Evolutionary conservation across 768 basidiomycete species (phyloP).

Genomic region (Suillus placidus): DNA sequence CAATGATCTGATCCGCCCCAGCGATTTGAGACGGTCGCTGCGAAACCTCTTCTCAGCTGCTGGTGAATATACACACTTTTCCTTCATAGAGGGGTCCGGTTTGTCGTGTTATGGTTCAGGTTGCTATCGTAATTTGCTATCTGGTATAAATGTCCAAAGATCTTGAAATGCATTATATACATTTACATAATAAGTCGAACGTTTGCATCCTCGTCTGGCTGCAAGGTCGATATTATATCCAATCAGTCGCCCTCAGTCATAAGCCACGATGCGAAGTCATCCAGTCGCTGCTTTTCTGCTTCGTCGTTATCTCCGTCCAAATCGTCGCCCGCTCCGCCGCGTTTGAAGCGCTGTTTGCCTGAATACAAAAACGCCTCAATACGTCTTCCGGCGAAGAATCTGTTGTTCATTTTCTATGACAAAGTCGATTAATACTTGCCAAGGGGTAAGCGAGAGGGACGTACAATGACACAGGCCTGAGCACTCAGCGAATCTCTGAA

Average conservation of each 20-base stretch:
- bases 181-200: conserved; percentile 1
- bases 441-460: conserved; percentile 29
- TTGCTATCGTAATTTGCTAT: conserved; percentile 5
- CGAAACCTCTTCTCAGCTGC: conserved; percentile 70
- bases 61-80: conserved; percentile 47
- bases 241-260: conserved; percentile 73
- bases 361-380: conserved; percentile 82
- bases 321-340: conserved; percentile 70
- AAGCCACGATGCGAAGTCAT: conserved; percentile 87
- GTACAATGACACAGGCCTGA: conserved; percentile 85
- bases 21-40: conserved; percentile 75
- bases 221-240: background rate
- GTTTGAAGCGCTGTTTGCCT: conserved; percentile 81
- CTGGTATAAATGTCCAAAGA: conserved; percentile 4
- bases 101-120: background rate
- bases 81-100: background rate
- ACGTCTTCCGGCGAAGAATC: conserved; percentile 84
- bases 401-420: conserved; percentile 87
- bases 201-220: background rate
- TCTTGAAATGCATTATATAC: conserved; percentile 1
- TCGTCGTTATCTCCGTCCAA: conserved; percentile 66
- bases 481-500: conserved; percentile 93
- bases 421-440: background rate
- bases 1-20: conserved; percentile 28
- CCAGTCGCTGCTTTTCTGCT: conserved; percentile 81